Conservation (phyloP, 192 early-diverging fungal genomes). For the Coemansia sp. region DNA sequence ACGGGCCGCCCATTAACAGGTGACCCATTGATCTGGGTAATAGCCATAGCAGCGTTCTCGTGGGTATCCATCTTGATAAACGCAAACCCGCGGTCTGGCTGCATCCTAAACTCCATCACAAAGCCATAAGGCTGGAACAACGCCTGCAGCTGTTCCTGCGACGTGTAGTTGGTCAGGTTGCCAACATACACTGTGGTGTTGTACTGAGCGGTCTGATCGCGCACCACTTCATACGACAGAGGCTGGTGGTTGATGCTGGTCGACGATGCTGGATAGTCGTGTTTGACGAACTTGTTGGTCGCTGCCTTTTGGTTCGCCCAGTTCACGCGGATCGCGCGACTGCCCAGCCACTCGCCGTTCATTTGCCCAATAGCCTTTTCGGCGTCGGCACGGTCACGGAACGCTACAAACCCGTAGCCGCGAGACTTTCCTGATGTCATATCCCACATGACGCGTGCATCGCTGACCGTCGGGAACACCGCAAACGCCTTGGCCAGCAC, state of each 20-base stretch:
- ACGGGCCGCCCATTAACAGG: conserved; percentile 72
- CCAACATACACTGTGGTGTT: conserved; percentile 91
- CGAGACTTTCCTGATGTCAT: conserved; percentile 82
- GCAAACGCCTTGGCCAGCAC: conserved; percentile 75
- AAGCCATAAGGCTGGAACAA: conserved; percentile 80
- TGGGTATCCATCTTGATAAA: conserved; percentile 94
- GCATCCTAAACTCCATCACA: conserved; percentile 78
- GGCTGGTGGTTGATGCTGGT: conserved; percentile 16
- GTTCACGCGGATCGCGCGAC: conserved; percentile 85
- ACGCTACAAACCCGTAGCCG: conserved; percentile 92
- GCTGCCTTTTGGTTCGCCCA: conserved; percentile 88
- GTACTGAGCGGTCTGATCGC: conserved; percentile 74
- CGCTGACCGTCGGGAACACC: conserved; percentile 56
- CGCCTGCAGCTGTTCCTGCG: conserved; percentile 66
- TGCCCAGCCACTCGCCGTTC: conserved; percentile 90
- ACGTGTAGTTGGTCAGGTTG: conserved; percentile 79
- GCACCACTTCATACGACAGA: conserved; percentile 69
- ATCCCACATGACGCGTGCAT: conserved; percentile 96
- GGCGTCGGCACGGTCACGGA: conserved; percentile 83
- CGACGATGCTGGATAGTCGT: conserved; percentile 10
- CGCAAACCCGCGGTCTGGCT: conserved; percentile 89
- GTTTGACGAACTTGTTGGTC: conserved; percentile 17
- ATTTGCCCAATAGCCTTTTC: conserved; percentile 82
- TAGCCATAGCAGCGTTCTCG: conserved; percentile 87
- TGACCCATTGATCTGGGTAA: conserved; percentile 76